Evolutionary conservation across 345 rosid genomes (phyloP), one percentile per base, ranked within the genome.

Genomic region (Sonneratia alba): DNA sequence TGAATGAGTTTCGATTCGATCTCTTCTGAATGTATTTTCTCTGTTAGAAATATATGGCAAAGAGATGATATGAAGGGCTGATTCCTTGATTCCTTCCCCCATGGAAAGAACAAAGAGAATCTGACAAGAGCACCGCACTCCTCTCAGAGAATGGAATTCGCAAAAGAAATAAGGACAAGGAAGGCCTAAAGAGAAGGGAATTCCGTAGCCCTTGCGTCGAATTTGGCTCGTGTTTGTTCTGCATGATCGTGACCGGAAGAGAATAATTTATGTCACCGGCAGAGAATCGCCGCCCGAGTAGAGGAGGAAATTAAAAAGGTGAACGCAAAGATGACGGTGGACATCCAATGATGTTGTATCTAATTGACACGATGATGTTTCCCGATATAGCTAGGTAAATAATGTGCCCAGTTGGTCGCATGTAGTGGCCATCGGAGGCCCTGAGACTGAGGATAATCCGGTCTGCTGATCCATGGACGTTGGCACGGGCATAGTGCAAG

Each of bases 71-170:
- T 32, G 66, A 27, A 62, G 66, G 53, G 69, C 34, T 43, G 75
- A 73, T 66, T 15, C 75, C 16, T 73, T 73, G 71, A 73, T 67
- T 56, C 71, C 66, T 73, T 38, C 53, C 76, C 70, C 22, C 76
- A 32, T 67, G 42, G 40, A 36, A 57, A 68, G 45, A 68, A 68
- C 71, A 57, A 74, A 45, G 22, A 59, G 76, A 74, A 74, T 74
- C 76, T 57, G 67, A 65, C 72, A 61, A 74, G 27, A 21, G 16
- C 72, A 68, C 66, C 64, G 0, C 6, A 38, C 18, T 47, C 68
- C 2, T n/a, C 34, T 34, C 59, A 34, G 48, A 72, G 49, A 40
- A 49, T 45, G 11, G 68, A 51, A 48, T 62, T 62, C 37, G 13
- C 15, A 24, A 62, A 62, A 62, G 66, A 62, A 62, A 34, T 62